These are phyloP conservation scores for Fusarium redolens DNA, from an alignment of 2,329 filamentous ascomycete species.

Conservation along the genomic window DNA sequence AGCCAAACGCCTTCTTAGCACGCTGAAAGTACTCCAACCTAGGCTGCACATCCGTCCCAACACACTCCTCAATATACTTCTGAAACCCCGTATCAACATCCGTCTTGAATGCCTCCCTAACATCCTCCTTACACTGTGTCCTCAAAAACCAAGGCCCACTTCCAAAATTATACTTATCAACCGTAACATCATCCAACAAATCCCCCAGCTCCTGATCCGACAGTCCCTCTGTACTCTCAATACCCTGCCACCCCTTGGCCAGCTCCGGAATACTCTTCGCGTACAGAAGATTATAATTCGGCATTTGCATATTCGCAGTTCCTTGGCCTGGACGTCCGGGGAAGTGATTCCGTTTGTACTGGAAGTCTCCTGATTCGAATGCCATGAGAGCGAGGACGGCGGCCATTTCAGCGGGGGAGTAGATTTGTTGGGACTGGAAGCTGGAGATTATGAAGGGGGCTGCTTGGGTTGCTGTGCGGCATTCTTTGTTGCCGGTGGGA, in stretches of 20 bases:
- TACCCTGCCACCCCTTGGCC: conserved; percentile 47
- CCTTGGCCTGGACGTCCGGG: conserved; percentile 74
- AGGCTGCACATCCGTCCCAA: conserved; percentile 51
- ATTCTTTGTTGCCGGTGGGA: conserved; percentile 64
- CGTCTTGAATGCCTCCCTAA: conserved; percentile 49
- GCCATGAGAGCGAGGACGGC: conserved; percentile 77
- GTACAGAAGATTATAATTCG: conserved; percentile 59
- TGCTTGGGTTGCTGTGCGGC: conserved; percentile 72
- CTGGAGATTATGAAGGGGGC: conserved; percentile 66
- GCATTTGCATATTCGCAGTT: conserved; percentile 68
- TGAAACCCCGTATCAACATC: conserved; percentile 56
- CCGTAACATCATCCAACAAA: conserved; percentile 58
- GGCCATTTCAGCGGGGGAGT: conserved; percentile 69
- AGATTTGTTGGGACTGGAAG: conserved; percentile 69
- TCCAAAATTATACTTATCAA: conserved; percentile 66
- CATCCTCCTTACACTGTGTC: conserved; percentile 54
- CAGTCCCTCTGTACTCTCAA: conserved; percentile 44
- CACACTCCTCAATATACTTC: conserved; percentile 60
- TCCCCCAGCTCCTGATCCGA: conserved; percentile 50
- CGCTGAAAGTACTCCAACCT: conserved; percentile 55
- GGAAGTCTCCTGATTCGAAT: conserved; percentile 76
- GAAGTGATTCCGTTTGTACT: conserved; percentile 74
- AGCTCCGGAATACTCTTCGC: conserved; percentile 58
- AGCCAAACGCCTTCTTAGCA: conserved; percentile 61
- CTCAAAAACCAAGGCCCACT: conserved; percentile 63